Conservation (phyloP, 805 yeast species). For the Ogataea zsoltii region DNA sequence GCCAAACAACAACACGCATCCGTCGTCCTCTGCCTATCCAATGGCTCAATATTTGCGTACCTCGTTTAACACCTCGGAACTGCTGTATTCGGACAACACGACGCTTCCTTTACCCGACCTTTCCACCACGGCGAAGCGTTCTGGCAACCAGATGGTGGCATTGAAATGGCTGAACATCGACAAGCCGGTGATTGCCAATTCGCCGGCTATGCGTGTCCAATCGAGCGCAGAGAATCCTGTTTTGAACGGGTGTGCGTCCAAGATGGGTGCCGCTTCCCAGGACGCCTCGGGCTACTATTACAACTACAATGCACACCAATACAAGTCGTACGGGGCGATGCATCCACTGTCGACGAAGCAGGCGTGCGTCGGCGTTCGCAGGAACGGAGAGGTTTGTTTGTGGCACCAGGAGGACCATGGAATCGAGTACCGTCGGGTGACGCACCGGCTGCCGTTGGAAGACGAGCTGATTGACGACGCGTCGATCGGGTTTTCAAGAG, state of each 20-base stretch:
- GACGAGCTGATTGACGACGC: constrained; percentile 35
- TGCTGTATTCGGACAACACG: constrained; percentile 46
- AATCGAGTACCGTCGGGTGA: constrained; percentile 51
- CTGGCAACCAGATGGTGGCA: constrained; percentile 40
- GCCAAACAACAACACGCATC: constrained; percentile 1
- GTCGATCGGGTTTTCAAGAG: constrained; percentile 53
- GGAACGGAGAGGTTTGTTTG: constrained; percentile 58
- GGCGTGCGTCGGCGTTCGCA: constrained; percentile 67
- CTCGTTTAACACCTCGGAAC: constrained; percentile 40
- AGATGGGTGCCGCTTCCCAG: constrained; percentile 36
- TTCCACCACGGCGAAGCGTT: constrained; percentile 23
- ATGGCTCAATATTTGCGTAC: constrained; percentile 42
- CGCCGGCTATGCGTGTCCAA: constrained; percentile 52
- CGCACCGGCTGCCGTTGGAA: constrained; percentile 34
- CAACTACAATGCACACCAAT: constrained; percentile 59
- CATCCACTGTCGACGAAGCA: constrained; percentile 71
- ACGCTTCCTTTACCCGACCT: constrained; percentile 25
- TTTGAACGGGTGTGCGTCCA: constrained; percentile 37
- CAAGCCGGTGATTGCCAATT: constrained; percentile 59
- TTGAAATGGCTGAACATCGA: constrained; percentile 77
- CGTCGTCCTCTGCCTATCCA: constrained; percentile 17
- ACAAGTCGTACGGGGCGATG: constrained; percentile 57
- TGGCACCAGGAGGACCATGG: constrained; percentile 68
- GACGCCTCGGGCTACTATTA: constrained; percentile 39
- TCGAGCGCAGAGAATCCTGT: constrained; percentile 27